Percentiles rank a stretch among this genome's conserved stretches.
Evolutionary conservation across 2,329 filamentous ascomycete species (phyloP).

Genomic region (Beauveria asiatica): DNA sequence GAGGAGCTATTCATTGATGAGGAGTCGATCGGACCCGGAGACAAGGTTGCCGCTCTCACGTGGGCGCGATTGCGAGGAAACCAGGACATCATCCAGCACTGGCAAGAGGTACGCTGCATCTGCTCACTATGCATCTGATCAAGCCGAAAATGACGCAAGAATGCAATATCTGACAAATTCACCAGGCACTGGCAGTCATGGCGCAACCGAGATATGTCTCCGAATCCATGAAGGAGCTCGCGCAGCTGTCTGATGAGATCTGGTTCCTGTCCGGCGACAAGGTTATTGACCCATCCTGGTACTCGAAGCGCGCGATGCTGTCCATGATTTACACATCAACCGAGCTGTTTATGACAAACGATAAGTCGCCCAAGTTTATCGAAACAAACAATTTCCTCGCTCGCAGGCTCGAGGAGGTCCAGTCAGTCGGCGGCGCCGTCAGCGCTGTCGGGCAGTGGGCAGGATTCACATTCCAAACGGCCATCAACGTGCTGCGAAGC

Average conservation of each 20-base stretch:
- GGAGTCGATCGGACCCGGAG: conserved; percentile 39
- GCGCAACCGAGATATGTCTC: conserved; percentile 73
- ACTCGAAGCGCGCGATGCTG: conserved; percentile 53
- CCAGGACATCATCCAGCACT: conserved; percentile 59
- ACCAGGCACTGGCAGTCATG: conserved; percentile 82
- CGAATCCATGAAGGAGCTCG: conserved; percentile 68
- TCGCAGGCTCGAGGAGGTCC: conserved; percentile 62
- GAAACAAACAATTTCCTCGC: conserved; percentile 77
- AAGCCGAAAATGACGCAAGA: neutral
- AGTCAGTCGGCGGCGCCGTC: conserved; percentile 52
- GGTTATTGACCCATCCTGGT: conserved; percentile 81
- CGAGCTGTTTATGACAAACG: conserved; percentile 92
- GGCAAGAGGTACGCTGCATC: conserved; percentile 66
- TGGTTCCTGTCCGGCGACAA: conserved; percentile 77
- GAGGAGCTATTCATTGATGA: conserved; percentile 30
- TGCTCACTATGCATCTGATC: neutral
- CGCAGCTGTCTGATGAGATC: conserved; percentile 82
- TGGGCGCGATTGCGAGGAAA: conserved; percentile 75
- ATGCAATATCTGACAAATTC: neutral
- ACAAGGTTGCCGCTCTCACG: conserved; percentile 61
- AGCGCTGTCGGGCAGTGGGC: conserved; percentile 65
- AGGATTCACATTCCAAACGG: conserved; percentile 70
- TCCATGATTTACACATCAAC: conserved; percentile 58
- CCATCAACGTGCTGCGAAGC: conserved; percentile 76
- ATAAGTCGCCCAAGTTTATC: conserved; percentile 60